Base-by-base conservation (phyloP, 768 basidiomycete genomes). In the Mycena indigotica region DNA sequence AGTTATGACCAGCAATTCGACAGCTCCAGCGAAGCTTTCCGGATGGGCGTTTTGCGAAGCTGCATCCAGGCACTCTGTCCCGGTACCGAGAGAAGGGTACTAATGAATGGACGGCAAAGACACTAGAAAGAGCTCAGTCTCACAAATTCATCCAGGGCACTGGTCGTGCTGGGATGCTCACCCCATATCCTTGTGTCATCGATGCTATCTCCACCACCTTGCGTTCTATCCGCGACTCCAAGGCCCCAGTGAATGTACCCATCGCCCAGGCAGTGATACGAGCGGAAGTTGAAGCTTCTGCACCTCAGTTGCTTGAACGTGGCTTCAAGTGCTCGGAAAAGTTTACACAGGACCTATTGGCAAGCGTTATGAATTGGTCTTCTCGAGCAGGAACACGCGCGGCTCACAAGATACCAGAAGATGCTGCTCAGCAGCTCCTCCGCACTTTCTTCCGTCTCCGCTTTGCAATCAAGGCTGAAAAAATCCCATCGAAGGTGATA, bases 291-390 rank as follows among this genome's bases (percentile, higher is more conserved):
- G 30, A 25, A 8, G 25, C 38, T 10, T 15, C 51, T 17, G 30
- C 40, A 10, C 60, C 56, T 12, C 19, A 55, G 1, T 17, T 56
- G 29, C 51, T 63, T 4, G 6, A 5, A 17, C 48, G 28, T 35
- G 32, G 32, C 32, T 60, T 60, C 54, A 60, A 56, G 26, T 28
- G 38, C 2, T 60, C 58, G 4, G 58, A 56, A 32, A 21, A 29
- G 2, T 56, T 29, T 52, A 50, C 52, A 28, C 50, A 41, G 2
- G 38, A 2, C 60, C 17, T 63, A 28, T 40, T 63, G 2, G 32
- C 50, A 0, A 51, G 53, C 12, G 46, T 50, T 3, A 45, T 63
- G 48, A 50, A 57, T 19, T 63, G 62, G 62, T 40, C 58, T 1
- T 45, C 56, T 4, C 52, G 53, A 1, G 30, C 50, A 12, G 45